Conservation (phyloP, 495 filamentous ascomycete species). For the Neurospora terricola region DNA sequence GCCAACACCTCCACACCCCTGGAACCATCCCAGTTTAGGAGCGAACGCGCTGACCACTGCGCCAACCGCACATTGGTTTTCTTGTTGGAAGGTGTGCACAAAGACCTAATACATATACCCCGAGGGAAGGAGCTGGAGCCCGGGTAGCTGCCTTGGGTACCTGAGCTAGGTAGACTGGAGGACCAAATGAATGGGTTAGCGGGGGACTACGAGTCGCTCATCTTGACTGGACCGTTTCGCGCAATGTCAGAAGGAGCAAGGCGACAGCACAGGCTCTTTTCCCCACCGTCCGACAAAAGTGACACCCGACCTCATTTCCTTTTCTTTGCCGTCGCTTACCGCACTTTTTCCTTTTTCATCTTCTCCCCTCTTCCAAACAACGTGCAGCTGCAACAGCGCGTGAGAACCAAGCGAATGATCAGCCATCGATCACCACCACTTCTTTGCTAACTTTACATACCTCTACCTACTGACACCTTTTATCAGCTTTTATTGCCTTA, state of each 20-base stretch:
- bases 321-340: too few relatives aligned
- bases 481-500: too few relatives aligned
- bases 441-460: not conserved
- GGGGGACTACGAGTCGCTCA: too few relatives aligned
- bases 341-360: not conserved
- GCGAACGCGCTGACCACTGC: not conserved
- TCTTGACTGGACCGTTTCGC: not conserved
- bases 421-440: not conserved
- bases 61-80: not conserved
- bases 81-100: not conserved
- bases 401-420: not conserved
- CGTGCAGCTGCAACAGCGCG: not conserved
- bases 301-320: too few relatives aligned
- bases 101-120: not conserved
- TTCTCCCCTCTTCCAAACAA: not conserved
- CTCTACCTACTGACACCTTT: not conserved
- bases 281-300: not conserved
- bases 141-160: not conserved
- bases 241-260: not conserved
- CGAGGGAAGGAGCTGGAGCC: not conserved
- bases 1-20: too few relatives aligned
- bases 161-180: not conserved
- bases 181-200: not conserved
- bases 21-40: not conserved
- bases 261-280: not conserved